Percentiles rank a stretch among this genome's conserved stretches.
These are phyloP conservation scores for Thielaviopsis populi DNA, from an alignment of 2,329 filamentous ascomycete species.

Conservation along the genomic window DNA sequence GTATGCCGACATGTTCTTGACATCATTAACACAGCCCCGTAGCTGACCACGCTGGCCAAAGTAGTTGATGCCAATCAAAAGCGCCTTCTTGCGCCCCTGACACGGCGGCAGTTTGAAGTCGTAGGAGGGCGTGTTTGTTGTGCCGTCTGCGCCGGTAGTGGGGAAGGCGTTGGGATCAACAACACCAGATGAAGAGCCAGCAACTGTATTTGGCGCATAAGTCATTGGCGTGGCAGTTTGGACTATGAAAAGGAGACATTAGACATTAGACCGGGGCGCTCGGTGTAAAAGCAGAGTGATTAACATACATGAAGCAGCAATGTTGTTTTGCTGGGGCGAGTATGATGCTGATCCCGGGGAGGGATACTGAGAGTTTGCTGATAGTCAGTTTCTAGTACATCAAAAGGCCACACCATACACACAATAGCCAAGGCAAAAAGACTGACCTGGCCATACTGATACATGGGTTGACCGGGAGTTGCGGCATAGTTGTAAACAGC, in stretches of 20 bases:
- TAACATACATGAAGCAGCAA: neutral
- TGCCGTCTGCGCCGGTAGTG: conserved; percentile 27
- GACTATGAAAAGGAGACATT: conserved; percentile 26
- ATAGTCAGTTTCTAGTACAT: neutral
- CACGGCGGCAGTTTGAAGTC: conserved; percentile 31
- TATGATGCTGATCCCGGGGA: conserved; percentile 7
- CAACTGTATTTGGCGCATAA: neutral
- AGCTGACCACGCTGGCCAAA: conserved; percentile 84
- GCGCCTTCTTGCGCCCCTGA: conserved; percentile 72
- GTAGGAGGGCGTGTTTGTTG: conserved; percentile 35
- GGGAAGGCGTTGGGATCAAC: conserved; percentile 39
- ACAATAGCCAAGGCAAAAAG: neutral
- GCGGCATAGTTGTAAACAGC: neutral
- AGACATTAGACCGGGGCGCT: neutral
- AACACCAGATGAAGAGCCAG: conserved; percentile 30
- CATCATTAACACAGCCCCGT: conserved; percentile 90
- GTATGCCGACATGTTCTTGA: conserved; percentile 91
- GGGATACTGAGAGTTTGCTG: neutral
- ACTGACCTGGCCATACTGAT: conserved; percentile 40
- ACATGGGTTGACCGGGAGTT: conserved; percentile 19
- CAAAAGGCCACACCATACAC: too few species aligned
- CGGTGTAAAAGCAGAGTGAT: neutral
- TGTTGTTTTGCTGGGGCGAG: conserved; percentile 7
- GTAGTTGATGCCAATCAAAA: conserved; percentile 93
- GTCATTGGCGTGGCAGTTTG: neutral